Evolutionary conservation across 441 rosid species (phyloP), one percentile per base, ranked within the genome.

Genomic region (Syzygium syzygioides): DNA sequence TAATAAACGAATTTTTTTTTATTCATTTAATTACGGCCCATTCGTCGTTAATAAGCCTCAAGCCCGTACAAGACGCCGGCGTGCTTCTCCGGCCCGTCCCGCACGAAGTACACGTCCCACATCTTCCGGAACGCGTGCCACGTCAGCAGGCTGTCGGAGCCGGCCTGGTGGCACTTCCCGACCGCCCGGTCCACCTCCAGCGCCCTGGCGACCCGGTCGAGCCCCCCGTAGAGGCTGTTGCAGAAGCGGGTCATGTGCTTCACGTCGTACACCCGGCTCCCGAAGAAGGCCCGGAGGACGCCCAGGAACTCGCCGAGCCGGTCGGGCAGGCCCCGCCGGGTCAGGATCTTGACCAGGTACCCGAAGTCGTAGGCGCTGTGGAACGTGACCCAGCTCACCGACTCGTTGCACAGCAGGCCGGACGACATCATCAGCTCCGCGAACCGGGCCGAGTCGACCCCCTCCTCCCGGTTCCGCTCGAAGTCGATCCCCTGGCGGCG

Each of bases 291-390:
- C 89, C 87, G 55, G 68, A 90, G 48, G 53, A 85, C 62, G 32
- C 25, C 28, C 59, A 64, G 59, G 85, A 90, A 90, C 62, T 68
- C 91, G n/a, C 71, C 86, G 23, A 90, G 52, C 79, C 87, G 64
- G 30, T 30, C 41, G 26, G 91, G 91, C 55, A 90, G 79, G 53
- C n/a, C 3, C 79, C 86, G 79, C 48, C 64, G 86, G 37, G 91
- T 87, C 28, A 90, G 91, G 86, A 90, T 28, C 89, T 90, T 90
- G 56, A 90, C 87, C n/a, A 90, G 76, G 89, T 90, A 90, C 52
- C 89, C 91, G 66, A 90, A 90, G 80, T 90, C 91, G 89, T 87
- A 90, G 37, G 89, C 91, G 85, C 91, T 84, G 79, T 87, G 91
- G 86, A 90, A 90, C 52, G 91, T 87, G 34, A 90, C 89, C 91